These are phyloP conservation scores for Ophiosphaerella narmari DNA, from an alignment of 2,329 filamentous ascomycete genomes.

Conservation along the genomic window DNA sequence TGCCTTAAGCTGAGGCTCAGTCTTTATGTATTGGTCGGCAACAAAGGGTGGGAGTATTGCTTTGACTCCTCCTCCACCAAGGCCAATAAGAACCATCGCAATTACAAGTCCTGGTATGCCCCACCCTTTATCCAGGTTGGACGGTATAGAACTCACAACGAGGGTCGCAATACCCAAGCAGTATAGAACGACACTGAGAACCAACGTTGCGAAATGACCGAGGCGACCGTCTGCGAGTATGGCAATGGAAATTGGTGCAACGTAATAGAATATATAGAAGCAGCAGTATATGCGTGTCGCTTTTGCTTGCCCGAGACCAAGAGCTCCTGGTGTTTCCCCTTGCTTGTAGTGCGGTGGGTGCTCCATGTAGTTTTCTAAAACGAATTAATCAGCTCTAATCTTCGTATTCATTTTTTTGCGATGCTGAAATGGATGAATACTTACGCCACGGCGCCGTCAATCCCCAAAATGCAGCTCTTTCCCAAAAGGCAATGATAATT, in stretches of 20 bases:
- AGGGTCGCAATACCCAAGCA: slow-evolving; percentile 27
- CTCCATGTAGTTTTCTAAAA: slow-evolving; percentile 51
- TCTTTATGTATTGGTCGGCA: slow-evolving; percentile 43
- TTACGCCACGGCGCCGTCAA: slow-evolving; percentile 41
- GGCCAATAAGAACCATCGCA: slow-evolving; percentile 44
- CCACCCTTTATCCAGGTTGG: slow-evolving; percentile 22
- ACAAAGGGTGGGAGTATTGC: slow-evolving; percentile 43
- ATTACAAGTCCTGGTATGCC: slow-evolving; percentile 33
- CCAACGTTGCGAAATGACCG: slow-evolving; percentile 46
- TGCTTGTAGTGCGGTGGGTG: slow-evolving; percentile 30
- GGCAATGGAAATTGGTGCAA: slow-evolving; percentile 43
- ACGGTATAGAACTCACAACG: slow-evolving; percentile 25
- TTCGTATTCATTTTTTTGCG: no score
- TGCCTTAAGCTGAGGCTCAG: slow-evolving; percentile 20
- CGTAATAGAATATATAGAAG: slow-evolving; percentile 59
- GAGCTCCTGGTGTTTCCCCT: slow-evolving; percentile 41
- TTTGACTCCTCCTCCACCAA: slow-evolving; percentile 47
- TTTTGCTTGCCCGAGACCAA: slow-evolving; percentile 38
- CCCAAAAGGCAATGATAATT: slow-evolving; percentile 31
- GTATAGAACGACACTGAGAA: slow-evolving; percentile 38
- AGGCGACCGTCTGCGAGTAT: slow-evolving; percentile 47
- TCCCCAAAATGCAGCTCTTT: slow-evolving; percentile 37
- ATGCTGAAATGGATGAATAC: slow-evolving; percentile 5
- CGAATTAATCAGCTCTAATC: slow-evolving; percentile 2
- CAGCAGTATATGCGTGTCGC: slow-evolving; percentile 61